These are phyloP conservation scores for Hortiboletus rubellus DNA, from an alignment of 1,284 basidiomycete species.

Conservation along the genomic window DNA sequence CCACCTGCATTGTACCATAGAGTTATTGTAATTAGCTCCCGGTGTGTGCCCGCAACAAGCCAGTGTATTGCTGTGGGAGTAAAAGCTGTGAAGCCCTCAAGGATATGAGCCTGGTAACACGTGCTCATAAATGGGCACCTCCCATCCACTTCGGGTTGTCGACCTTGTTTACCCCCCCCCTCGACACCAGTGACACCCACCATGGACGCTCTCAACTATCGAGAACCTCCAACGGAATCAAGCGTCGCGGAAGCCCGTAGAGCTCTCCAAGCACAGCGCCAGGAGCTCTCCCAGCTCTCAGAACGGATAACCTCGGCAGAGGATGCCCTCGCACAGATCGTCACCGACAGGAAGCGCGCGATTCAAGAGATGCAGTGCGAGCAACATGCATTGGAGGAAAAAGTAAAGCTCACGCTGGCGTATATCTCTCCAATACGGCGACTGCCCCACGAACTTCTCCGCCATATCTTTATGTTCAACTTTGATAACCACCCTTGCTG, in stretches of 20 bases:
- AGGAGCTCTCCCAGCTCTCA: conserved; percentile 37
- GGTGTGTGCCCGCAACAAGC: not conserved
- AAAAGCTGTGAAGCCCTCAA: conserved; percentile 8
- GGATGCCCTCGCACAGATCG: conserved; percentile 53
- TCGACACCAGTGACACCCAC: conserved; percentile 14
- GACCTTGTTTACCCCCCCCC: conserved; percentile 7
- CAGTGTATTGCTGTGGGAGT: conserved; percentile 9
- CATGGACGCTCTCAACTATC: conserved; percentile 24
- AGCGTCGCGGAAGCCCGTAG: conserved; percentile 50
- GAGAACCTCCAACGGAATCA: conserved; percentile 57
- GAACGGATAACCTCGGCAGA: conserved; percentile 49
- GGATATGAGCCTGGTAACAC: conserved; percentile 16
- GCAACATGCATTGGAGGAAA: conserved; percentile 46
- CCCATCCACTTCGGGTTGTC: conserved; percentile 23
- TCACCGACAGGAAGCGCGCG: conserved; percentile 50
- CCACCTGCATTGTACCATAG: conserved; percentile 25
- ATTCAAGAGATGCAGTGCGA: conserved; percentile 56
- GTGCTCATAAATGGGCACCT: conserved; percentile 25
- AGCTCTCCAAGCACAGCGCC: conserved; percentile 38
- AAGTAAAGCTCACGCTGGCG: conserved; percentile 48
- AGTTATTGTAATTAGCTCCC: conserved; percentile 23
- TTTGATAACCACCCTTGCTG: conserved; percentile 67
- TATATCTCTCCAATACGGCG: conserved; percentile 69
- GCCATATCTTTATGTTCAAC: conserved; percentile 62
- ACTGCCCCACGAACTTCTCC: conserved; percentile 63